Evolutionary conservation across 2,329 filamentous ascomycete species (phyloP), one percentile per base, ranked within the genome.

Genomic region (Cladosporium sp.): DNA sequence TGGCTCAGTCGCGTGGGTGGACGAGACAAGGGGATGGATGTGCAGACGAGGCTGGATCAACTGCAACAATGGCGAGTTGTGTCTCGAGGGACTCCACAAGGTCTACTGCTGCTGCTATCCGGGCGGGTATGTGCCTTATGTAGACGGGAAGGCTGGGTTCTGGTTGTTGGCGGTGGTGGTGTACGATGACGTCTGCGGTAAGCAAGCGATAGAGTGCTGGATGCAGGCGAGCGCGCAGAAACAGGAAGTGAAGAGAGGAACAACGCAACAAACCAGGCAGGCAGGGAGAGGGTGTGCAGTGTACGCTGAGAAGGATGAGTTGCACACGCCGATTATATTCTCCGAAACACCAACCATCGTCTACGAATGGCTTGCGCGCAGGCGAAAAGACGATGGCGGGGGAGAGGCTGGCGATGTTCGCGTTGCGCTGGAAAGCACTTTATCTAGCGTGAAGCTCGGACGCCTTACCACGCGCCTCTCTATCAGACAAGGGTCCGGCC

Each of bases 111-210:
- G 32, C 56, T 58, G 21, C 32, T 26, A 26, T 21, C 23, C 21
- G 32, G 23, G 56, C 30, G 32, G 30, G 21, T 43, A 26, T 46
- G 23, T 28, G 26, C 30, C 25, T 30, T 25, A 32, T 46, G 23
- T 25, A 46, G 4, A 48, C n/a, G 13, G 32, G 58, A 46, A 34
- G 46, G 58, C 46, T 61, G 51, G 58, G 21, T 18, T 32, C 32
- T 21, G 28, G 54, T n/a, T n/a, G n/a, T n/a, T 58, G 54, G 23
- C 30, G 30, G 36, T 18, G 39, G 39, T 28, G 51, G 51, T 54
- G 61, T 62, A 54, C 46, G 61, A 63, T 56, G 61, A 63, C 61
- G 61, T 63, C 61, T 63, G 61, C 30, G 51, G 51, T 54, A 32
- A 54, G 51, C 54, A 58, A 57, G 61, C 51, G 28, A 61, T 32